phyloP scores from a whole-genome alignment of 2,329 filamentous ascomycete species.

The Elsinoe perseae region DNA sequence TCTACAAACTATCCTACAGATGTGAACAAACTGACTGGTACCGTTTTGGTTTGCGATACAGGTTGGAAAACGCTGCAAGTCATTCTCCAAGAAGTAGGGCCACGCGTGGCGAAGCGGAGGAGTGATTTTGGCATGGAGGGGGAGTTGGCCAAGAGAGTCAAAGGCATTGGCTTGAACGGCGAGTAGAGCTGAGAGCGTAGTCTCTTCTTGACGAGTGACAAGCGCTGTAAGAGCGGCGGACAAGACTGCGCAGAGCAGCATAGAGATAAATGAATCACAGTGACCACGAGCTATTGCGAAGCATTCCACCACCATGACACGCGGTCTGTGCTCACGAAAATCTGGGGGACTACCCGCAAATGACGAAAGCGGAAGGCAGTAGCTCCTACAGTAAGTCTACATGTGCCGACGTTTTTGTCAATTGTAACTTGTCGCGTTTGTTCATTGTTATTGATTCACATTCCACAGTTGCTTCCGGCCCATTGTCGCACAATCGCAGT shows the following conservation, averaged over 20 bases:
- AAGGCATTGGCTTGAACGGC: constrained; percentile 18
- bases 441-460: constrained; percentile 10
- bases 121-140: constrained; percentile 20
- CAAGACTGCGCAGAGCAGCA: neutral
- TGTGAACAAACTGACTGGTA: constrained; percentile 25
- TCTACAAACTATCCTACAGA: constrained; percentile 73
- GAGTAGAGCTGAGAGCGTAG: constrained; percentile 32
- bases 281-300: neutral
- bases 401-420: neutral
- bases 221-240: neutral
- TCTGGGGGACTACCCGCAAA: constrained; percentile 1
- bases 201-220: neutral
- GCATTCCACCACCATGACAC: neutral
- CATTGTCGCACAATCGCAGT: neutral
- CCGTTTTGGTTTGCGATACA: constrained; percentile 20
- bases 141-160: constrained; percentile 27
- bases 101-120: constrained; percentile 60
- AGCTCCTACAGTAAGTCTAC: neutral
- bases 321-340: neutral
- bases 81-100: constrained; percentile 94
- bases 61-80: constrained; percentile 54
- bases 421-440: constrained; percentile 8
- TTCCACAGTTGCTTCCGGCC: constrained; percentile 10
- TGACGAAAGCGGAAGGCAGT: constrained; percentile 11
- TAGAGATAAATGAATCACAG: neutral